Conservation (phyloP, 352 stramenopile genomes). For the Globisporangium alternatum region DNA sequence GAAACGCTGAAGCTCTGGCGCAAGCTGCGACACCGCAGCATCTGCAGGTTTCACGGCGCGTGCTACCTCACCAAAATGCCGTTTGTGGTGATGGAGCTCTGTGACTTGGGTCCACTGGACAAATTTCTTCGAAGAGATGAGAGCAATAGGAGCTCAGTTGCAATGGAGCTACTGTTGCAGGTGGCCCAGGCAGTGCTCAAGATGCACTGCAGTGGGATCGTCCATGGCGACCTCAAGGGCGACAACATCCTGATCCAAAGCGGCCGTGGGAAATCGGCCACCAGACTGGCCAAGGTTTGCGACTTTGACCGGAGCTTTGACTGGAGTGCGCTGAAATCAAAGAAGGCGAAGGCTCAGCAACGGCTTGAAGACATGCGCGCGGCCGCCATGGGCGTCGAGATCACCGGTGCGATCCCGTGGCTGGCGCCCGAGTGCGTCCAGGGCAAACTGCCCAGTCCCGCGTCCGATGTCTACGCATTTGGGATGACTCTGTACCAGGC, state of each 20-base stretch:
- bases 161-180: neutral
- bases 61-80: conserved; percentile 1
- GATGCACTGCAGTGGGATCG: conserved; percentile 8
- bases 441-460: conserved; percentile 14
- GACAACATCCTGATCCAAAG: conserved; percentile 23
- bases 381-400: conserved; percentile 2
- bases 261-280: neutral
- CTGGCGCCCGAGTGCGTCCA: conserved; percentile 20
- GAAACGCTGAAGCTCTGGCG: neutral
- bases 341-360: conserved; percentile 1
- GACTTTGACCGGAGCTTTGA: conserved; percentile 24
- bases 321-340: conserved; percentile 6
- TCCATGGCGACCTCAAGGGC: conserved; percentile 26
- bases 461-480: conserved; percentile 23
- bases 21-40: neutral
- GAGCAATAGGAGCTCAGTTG: neutral
- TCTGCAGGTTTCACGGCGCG: conserved; percentile 3
- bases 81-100: conserved; percentile 8
- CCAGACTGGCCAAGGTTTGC: conserved; percentile 10
- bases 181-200: neutral
- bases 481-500: conserved; percentile 22
- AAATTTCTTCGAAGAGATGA: neutral
- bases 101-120: neutral
- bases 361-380: neutral
- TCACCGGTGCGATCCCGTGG: conserved; percentile 9